These are phyloP conservation scores for Boeremia lycopersici DNA, from an alignment of 2,329 filamentous ascomycete species.

Conservation along the genomic window DNA sequence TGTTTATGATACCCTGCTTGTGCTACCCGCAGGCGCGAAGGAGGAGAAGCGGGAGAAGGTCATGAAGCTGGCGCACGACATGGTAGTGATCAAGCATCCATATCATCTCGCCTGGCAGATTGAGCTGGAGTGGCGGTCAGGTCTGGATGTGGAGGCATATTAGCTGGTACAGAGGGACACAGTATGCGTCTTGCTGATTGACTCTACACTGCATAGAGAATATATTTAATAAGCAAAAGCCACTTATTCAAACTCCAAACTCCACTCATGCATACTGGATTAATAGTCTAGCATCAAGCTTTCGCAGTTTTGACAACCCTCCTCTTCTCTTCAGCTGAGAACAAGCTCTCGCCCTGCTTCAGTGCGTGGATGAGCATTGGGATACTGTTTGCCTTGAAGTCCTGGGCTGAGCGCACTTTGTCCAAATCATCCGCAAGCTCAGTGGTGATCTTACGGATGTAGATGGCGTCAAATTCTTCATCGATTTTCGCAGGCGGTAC, in stretches of 20 bases:
- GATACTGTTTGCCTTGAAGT: slow-evolving; percentile 70
- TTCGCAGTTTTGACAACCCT: slow-evolving; percentile 42
- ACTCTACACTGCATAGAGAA: not conserved
- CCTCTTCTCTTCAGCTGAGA: slow-evolving; percentile 60
- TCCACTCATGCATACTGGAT: slow-evolving; percentile 18
- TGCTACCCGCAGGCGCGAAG: slow-evolving; percentile 72
- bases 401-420: slow-evolving; percentile 69
- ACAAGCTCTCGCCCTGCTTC: slow-evolving; percentile 69
- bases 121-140: slow-evolving; percentile 80
- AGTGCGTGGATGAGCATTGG: slow-evolving; percentile 70
- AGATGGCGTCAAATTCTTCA: slow-evolving; percentile 65
- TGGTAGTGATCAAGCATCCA: slow-evolving; percentile 95
- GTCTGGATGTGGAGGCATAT: slow-evolving; percentile 39
- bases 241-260: slow-evolving; percentile 17
- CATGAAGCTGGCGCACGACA: slow-evolving; percentile 78
- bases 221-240: not conserved
- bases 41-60: slow-evolving; percentile 72
- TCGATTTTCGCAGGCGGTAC: slow-evolving; percentile 9
- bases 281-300: slow-evolving; percentile 1
- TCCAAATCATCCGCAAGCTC: slow-evolving; percentile 78
- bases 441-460: slow-evolving; percentile 70
- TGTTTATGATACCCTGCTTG: slow-evolving; percentile 77
- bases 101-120: slow-evolving; percentile 91
- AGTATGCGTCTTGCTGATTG: not conserved
- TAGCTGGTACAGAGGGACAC: slow-evolving; percentile 4